These are phyloP conservation scores for Volvox carteri DNA, from an alignment of 163 green algal species.

Conservation along the genomic window DNA sequence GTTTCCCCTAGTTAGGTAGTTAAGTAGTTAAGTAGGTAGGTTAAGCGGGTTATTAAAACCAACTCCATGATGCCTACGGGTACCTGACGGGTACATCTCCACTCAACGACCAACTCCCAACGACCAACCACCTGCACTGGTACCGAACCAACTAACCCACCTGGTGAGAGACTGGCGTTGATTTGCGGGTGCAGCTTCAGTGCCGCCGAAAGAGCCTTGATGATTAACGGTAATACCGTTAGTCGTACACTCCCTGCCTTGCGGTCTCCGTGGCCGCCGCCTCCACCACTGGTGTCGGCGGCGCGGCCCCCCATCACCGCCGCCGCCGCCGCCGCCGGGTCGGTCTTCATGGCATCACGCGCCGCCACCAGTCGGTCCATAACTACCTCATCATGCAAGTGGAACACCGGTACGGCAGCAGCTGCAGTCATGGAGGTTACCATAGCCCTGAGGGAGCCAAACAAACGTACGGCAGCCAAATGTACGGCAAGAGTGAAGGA, in stretches of 20 bases:
- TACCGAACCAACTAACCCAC: not conserved
- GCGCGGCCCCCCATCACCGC: not conserved
- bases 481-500: not conserved
- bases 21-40: no score
- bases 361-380: slow-evolving; percentile 59
- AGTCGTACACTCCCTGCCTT: slow-evolving; percentile 64
- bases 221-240: slow-evolving; percentile 85
- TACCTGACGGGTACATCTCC: no score
- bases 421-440: slow-evolving; percentile 83
- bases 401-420: slow-evolving; percentile 86
- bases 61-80: no score
- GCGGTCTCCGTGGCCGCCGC: not conserved
- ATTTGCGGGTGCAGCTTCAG: slow-evolving; percentile 80
- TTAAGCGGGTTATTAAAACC: no score
- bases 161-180: slow-evolving; percentile 73
- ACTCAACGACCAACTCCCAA: not conserved
- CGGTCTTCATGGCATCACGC: slow-evolving; percentile 31
- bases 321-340: not conserved
- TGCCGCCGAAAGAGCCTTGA: slow-evolving; percentile 88
- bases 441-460: slow-evolving; percentile 84
- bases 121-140: not conserved
- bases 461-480: not conserved
- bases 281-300: not conserved
- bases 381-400: slow-evolving; percentile 87
- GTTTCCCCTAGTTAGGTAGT: no score